Evolutionary conservation across 176 grass and related monocot genomes (phyloP).

Genomic region (Rhynchospora pubera): DNA sequence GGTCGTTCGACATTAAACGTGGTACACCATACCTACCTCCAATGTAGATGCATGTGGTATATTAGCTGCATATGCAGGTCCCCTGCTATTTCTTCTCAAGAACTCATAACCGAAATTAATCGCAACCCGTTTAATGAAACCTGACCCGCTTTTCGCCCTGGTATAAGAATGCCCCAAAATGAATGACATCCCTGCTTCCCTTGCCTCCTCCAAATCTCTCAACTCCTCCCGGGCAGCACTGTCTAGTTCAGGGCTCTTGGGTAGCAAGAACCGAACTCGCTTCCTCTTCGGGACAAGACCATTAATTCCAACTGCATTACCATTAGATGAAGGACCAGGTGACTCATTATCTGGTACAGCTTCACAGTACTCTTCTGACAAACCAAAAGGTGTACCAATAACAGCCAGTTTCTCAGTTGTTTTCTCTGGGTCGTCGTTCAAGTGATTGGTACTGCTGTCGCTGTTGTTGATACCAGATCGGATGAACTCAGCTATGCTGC

Average conservation of each 20-base stretch:
- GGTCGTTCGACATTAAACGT: conserved; percentile 41
- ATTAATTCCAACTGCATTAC: conserved; percentile 1
- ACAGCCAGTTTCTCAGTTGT: conserved; percentile 42
- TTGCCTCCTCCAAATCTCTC: conserved; percentile 65
- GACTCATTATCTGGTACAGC: background rate
- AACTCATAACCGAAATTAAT: conserved; percentile 73
- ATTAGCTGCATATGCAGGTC: conserved; percentile 40
- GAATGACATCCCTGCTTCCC: conserved; percentile 83
- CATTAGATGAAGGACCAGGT: conserved; percentile 18
- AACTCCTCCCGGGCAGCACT: conserved; percentile 42
- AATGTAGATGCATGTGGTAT: conserved; percentile 69
- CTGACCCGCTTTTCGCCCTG: conserved; percentile 61
- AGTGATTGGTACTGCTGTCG: conserved; percentile 24
- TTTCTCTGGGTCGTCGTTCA: conserved; percentile 27
- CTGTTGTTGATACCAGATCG: conserved; percentile 17
- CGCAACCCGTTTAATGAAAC: conserved; percentile 40
- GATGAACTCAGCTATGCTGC: conserved; percentile 90
- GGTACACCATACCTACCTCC: conserved; percentile 92
- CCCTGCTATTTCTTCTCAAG: conserved; percentile 69
- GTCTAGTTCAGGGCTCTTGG: conserved; percentile 40
- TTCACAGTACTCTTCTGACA: conserved; percentile 42
- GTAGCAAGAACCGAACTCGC: conserved; percentile 60
- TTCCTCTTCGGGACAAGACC: conserved; percentile 20
- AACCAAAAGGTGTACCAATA: conserved; percentile 39
- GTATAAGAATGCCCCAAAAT: conserved; percentile 63